Evolutionary conservation across 2,329 filamentous ascomycete species (phyloP), one percentile per base, ranked within the genome.

Genomic region (Erysiphe pulchra): DNA sequence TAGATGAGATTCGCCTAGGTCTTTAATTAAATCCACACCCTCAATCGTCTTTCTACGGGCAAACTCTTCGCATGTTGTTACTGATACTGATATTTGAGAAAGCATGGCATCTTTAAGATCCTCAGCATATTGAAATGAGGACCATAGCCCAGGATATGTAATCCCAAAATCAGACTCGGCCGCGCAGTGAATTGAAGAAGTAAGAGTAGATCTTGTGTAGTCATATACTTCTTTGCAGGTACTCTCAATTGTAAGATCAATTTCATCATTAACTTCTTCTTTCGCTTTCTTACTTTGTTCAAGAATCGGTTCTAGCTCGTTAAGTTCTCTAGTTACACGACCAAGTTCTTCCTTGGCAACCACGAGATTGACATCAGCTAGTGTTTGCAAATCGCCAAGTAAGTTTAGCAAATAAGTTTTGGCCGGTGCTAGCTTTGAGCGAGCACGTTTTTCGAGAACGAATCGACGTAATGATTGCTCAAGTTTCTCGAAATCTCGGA

Each of bases 331-430:
- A 8, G 73, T 79, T 2, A 95, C 83, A 28, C 86, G 74, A 48
- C 90, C 75, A 12, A 95, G 67, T 60, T 98, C 90, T 9, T 77
- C 71, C 54, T 84, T 75, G 1, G 86, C 85, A 28, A 94, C 79
- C 51, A 93, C 83, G 24, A 77, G 70, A 60, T 98, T 98, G 54
- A 93, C 83, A 0, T 69, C 75, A 5, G 87, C 87, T 38, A 98
- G 68, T 4, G 75, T 77, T 56, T 84, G 68, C 48, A 98, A 69
- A 56, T 98, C 90, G 53, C 83, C 80, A 32, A 98, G 69, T 24
- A 95, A 79, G 60, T 98, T 98, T 55, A 92, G 67, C 1, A 98
- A 73, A 57, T 98, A 98, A 1, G 87, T 95, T 62, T 85, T 86
- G 7, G 90, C 90, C 5, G 90, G 90, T 1, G 90, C 87, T 48